Base-by-base conservation (phyloP, 2,329 filamentous ascomycete genomes). In the Lachnellula willkommii region DNA sequence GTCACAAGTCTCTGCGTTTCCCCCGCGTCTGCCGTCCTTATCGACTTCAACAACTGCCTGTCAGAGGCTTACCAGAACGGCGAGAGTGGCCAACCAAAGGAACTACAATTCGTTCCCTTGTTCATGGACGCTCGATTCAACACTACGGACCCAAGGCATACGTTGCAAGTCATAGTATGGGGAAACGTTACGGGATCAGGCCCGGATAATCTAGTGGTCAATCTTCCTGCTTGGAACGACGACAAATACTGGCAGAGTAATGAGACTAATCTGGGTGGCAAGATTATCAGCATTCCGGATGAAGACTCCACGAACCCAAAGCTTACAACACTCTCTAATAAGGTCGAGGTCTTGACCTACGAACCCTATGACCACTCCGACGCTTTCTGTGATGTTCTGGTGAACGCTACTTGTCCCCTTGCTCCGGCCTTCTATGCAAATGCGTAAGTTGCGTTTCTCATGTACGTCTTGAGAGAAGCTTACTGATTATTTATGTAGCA, bases 41-140 rank as follows among this genome's bases (percentile, higher is more conserved):
- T 96, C 58, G 77, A 83, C 56, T 94, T 95, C 72, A 79, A 87
- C n/a, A 95, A 96, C 73, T 99, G 93, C 74, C 78, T 96, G 32
- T 72, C 77, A 48, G 76, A 79, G 56, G 79, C 80, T 52, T 79
- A 87, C 68, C 77, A 83, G 57, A 79, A 79, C 47, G 73, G 75
- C 55, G 66, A 77, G 8, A 79, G 79, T 47, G 73, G 75, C 54
- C 66, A 77, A 8, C 81, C 87, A 14, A 71, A 75, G 37, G 80
- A 80, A 59, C 79, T 97, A 35, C 91, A 96, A 75, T 96, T 93
- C 75, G 77, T 84, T 12, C 92, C 94, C 2, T 71, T 86, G 37
- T 84, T 81, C 63, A 82, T 94, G 55, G 84, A 89, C 65, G 93
- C 89, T 55, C 74, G 75, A 20, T 95, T 95, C 75, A 80, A 90